Base-by-base conservation (phyloP, 306 rosid genomes). In the Nissolia schottii region DNA sequence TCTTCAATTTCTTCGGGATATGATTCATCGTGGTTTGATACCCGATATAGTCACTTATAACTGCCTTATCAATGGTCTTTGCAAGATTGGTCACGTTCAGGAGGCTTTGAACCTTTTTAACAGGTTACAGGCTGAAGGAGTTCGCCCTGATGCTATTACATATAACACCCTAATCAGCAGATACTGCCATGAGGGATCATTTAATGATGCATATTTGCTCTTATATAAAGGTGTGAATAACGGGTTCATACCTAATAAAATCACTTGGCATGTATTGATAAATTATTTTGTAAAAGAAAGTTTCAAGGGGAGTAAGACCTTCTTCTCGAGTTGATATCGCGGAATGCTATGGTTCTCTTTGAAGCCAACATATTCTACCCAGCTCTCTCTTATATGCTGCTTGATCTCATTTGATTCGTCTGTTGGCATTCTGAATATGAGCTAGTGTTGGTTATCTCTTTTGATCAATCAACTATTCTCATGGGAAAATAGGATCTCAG, bases 41-140 rank as follows among this genome's bases (percentile, higher is more conserved):
- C 96, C 97, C 0, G 96, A 94, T 67, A 80, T 89, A 77, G 96
- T 94, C 77, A 89, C 96, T 77, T 94, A 91, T 61, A 94, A 94
- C 70, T 82, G 86, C 81, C 78, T 94, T 43, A 85, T 94, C 55
- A 91, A 91, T 58, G 97, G 98, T 73, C 86, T 91, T 24, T 94
- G 97, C 83, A 91, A 86, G 88, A 70, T 70, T 50, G 89, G 89
- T 15, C 81, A 45, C 56, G 38, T 85, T 64, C 79, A 64, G 64
- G 90, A 94, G 66, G 98, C 96, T 51, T 55, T 86, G 68, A 79
- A 83, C 80, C 90, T 94, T 77, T 85, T 94, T 79, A 86, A 85
- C 35, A 84, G 80, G 73, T 79, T 94, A 77, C 92, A 74, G 70
- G 84, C 34, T 64, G 90, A 87, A 83, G 97, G 97, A 67, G 64